Evolutionary conservation across 768 basidiomycete genomes (phyloP).

Genomic region (Pseudohyphozyma bogoriensis): DNA sequence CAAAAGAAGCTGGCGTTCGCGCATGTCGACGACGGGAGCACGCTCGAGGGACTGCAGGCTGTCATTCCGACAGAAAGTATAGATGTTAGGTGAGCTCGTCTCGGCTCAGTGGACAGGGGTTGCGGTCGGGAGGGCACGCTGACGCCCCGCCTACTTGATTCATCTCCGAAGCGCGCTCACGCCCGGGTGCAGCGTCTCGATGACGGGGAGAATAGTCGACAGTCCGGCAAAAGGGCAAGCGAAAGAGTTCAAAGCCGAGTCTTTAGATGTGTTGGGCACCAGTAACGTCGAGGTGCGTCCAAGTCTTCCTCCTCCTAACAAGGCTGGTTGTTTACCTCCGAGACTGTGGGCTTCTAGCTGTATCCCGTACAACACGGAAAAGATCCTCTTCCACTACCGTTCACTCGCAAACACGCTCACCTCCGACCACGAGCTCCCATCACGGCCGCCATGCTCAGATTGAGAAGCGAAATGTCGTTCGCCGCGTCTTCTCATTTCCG

Average conservation of each 20-base stretch:
- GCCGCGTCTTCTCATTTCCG: conserved; percentile 56
- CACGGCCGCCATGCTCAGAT: conserved; percentile 62
- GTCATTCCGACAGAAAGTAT: conserved; percentile 26
- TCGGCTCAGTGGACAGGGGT: neutral
- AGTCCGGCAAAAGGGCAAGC: conserved; percentile 15
- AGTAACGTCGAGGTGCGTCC: conserved; percentile 27
- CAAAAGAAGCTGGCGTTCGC: conserved; percentile 33
- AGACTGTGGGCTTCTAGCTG: too few species aligned
- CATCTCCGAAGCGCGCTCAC: neutral
- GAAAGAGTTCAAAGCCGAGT: conserved; percentile 26
- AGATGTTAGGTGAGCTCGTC: conserved; percentile 5
- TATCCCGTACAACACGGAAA: too few species aligned
- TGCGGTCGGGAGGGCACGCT: neutral
- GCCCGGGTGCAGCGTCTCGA: conserved; percentile 16
- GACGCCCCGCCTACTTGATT: too few species aligned
- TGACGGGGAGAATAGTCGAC: conserved; percentile 21
- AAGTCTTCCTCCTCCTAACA: too few species aligned
- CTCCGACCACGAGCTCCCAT: conserved; percentile 69
- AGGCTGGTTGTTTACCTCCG: too few species aligned
- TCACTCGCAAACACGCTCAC: conserved; percentile 48
- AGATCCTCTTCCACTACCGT: too few species aligned
- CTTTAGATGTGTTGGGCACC: conserved; percentile 25
- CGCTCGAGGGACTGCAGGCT: conserved; percentile 23
- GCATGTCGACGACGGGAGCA: conserved; percentile 28
- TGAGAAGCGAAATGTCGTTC: conserved; percentile 53